Conservation (phyloP, 2,329 filamentous ascomycete genomes). For the Sarocladium kiliense region DNA sequence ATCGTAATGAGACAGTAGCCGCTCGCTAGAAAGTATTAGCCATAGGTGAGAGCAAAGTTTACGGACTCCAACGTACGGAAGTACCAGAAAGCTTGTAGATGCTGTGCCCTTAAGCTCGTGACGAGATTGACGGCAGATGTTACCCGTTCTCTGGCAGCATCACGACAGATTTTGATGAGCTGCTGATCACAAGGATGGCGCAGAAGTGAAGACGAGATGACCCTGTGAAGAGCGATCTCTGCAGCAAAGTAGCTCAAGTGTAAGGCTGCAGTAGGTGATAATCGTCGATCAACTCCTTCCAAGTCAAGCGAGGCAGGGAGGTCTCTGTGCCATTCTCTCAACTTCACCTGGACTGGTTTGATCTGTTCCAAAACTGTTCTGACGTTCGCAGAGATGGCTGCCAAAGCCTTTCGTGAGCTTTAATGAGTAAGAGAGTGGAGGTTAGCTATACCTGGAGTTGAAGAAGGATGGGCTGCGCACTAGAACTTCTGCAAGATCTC, state of each 20-base stretch:
- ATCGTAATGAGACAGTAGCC: slow-evolving; percentile 12
- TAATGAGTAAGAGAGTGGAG: not conserved
- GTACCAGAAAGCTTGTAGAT: slow-evolving; percentile 37
- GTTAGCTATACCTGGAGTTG: too few relatives aligned
- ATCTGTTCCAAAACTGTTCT: slow-evolving; percentile 11
- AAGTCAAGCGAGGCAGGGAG: slow-evolving; percentile 5
- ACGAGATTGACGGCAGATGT: slow-evolving; percentile 25
- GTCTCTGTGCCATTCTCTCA: slow-evolving; percentile 10
- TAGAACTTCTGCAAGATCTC: slow-evolving; percentile 12
- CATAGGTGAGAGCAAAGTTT: not conserved
- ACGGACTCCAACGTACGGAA: slow-evolving; percentile 12
- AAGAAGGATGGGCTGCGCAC: too few relatives aligned
- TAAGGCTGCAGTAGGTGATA: slow-evolving; percentile 22
- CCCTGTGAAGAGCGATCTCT: slow-evolving; percentile 36
- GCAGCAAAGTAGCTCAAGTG: slow-evolving; percentile 37
- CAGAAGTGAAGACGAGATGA: slow-evolving; percentile 29
- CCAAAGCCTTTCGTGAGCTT: slow-evolving; percentile 11
- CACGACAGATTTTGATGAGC: slow-evolving; percentile 24
- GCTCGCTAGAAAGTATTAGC: slow-evolving; percentile 8
- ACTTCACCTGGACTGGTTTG: slow-evolving; percentile 10
- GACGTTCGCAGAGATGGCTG: slow-evolving; percentile 8
- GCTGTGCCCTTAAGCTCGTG: slow-evolving; percentile 25
- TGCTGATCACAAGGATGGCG: slow-evolving; percentile 20
- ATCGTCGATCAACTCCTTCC: slow-evolving; percentile 12
- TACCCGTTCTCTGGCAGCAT: slow-evolving; percentile 21